Evolutionary conservation across 768 basidiomycete species (phyloP), one percentile per base, ranked within the genome.

Genomic region (Hysterangium stoloniferum): DNA sequence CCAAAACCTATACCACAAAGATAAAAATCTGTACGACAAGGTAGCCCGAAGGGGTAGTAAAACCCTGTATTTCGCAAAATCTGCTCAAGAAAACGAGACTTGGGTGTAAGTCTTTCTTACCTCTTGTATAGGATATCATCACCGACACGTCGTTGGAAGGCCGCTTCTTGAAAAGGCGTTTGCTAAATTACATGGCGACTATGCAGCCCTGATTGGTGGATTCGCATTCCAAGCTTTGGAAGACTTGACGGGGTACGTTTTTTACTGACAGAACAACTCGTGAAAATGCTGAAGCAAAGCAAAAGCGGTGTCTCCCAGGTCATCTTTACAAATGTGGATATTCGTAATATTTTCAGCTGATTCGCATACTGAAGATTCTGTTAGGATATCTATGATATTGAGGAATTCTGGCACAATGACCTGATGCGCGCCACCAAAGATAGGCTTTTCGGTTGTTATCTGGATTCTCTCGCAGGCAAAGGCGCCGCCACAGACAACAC

Each of bases 121-220:
- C 12, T 15, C 24, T 22, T 45, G 15, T 41, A 17, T 32, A 31
- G 6, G 24, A 15, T 32, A 22, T 54, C 28, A 20, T 44, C 8
- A 33, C 11, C n/a, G 12, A 20, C 12, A 28, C 33, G 11, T 28
- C 37, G 17, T 44, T 20, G 8, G 19, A 36, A 62, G 61, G 1
- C 72, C 78, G 1, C 59, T 80, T 1, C 65, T 78, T 20, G 78
- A 79, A 58, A 80, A 80, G 56, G 78, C 78, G 4, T 80, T 73
- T 48, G 78, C 77, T 0, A 80, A 80, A 55, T 58, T 77, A 2
- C 76, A 80, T 54, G 77, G 76, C 2, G 72, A 73, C 51, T 79
- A 75, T 59, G 64, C 67, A 0, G 65, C 71, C 1, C 55, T 79
- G 31, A 52, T 57, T 24, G 68, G 68, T 19, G 78, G 77, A 4